phyloP scores from a whole-genome alignment of 1,284 basidiomycete genomes.

The Mycena citricolor region DNA sequence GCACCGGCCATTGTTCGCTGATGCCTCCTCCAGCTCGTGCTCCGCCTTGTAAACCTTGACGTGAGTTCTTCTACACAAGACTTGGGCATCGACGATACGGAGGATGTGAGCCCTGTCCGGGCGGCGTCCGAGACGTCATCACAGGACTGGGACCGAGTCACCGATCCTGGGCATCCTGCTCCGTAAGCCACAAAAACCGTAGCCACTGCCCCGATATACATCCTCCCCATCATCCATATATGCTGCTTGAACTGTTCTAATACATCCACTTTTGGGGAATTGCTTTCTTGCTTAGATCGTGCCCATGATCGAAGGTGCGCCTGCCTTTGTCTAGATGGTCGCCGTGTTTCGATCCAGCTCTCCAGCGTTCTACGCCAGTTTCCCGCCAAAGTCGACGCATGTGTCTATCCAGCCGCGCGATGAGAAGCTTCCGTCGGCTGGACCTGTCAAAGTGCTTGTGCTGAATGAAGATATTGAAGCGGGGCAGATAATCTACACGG shows the following conservation, averaged over 20 bases:
- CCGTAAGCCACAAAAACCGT: slow-evolving; percentile 27
- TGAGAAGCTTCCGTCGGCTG: slow-evolving; percentile 37
- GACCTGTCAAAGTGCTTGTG: slow-evolving; percentile 55
- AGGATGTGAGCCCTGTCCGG: slow-evolving; percentile 58
- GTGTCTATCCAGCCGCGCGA: slow-evolving; percentile 51
- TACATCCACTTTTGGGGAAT: slow-evolving; percentile 56
- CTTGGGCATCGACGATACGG: slow-evolving; percentile 45
- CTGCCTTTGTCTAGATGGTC: slow-evolving; percentile 26
- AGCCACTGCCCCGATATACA: slow-evolving; percentile 22
- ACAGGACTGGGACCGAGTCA: slow-evolving; percentile 83
- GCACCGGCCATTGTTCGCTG: slow-evolving; percentile 7
- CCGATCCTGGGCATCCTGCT: slow-evolving; percentile 61
- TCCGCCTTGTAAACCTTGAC: slow-evolving; percentile 87
- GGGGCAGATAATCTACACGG: slow-evolving; percentile 77
- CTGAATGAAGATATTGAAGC: slow-evolving; percentile 65
- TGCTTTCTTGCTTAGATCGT: slow-evolving; percentile 51
- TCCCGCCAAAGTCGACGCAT: slow-evolving; percentile 70
- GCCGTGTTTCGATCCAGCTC: slow-evolving; percentile 31
- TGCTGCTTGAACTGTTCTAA: slow-evolving; percentile 52
- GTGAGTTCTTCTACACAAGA: slow-evolving; percentile 62
- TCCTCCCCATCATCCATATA: slow-evolving; percentile 29
- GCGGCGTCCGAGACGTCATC: slow-evolving; percentile 81
- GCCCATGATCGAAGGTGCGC: slow-evolving; percentile 74
- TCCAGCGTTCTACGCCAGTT: slow-evolving; percentile 71
- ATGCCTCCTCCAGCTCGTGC: slow-evolving; percentile 58